Conservation (phyloP, 2,329 filamentous ascomycete species). For the Eutypella sp. region DNA sequence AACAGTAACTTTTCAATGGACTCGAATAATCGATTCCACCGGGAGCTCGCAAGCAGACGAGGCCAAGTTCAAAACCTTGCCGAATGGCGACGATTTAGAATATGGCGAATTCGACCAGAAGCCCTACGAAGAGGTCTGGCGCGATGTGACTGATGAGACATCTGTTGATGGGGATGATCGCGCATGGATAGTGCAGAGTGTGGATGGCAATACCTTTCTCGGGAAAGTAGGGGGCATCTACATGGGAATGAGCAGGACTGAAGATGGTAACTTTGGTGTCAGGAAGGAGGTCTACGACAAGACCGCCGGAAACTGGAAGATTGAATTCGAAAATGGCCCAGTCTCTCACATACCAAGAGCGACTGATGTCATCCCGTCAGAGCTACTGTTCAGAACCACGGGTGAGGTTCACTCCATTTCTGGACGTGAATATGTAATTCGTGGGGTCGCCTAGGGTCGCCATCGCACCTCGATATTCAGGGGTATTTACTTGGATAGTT, state of each 20-base stretch:
- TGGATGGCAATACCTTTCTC: slow-evolving; percentile 12
- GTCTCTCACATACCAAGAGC: neutral
- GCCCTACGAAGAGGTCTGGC: slow-evolving; percentile 18
- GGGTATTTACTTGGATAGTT: neutral
- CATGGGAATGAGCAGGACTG: slow-evolving; percentile 4
- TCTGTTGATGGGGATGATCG: slow-evolving; percentile 2
- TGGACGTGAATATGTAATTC: neutral
- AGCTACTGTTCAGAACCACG: neutral
- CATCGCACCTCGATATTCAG: neutral
- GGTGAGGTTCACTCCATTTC: neutral
- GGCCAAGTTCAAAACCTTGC: slow-evolving; percentile 14
- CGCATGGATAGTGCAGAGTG: slow-evolving; percentile 17
- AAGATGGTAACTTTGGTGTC: neutral
- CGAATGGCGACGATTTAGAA: slow-evolving; percentile 18
- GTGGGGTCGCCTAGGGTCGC: neutral
- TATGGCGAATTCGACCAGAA: slow-evolving; percentile 11
- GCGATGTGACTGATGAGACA: slow-evolving; percentile 12
- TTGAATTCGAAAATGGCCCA: neutral
- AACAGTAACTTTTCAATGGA: slow-evolving; percentile 18
- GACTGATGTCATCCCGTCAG: neutral
- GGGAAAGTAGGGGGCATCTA: slow-evolving; percentile 14
- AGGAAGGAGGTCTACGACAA: neutral
- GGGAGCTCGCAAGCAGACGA: slow-evolving; percentile 14
- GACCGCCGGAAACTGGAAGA: neutral
- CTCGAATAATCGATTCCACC: slow-evolving; percentile 19